phyloP scores from a whole-genome alignment of 306 rosid genomes.

The Cercis canadensis region DNA sequence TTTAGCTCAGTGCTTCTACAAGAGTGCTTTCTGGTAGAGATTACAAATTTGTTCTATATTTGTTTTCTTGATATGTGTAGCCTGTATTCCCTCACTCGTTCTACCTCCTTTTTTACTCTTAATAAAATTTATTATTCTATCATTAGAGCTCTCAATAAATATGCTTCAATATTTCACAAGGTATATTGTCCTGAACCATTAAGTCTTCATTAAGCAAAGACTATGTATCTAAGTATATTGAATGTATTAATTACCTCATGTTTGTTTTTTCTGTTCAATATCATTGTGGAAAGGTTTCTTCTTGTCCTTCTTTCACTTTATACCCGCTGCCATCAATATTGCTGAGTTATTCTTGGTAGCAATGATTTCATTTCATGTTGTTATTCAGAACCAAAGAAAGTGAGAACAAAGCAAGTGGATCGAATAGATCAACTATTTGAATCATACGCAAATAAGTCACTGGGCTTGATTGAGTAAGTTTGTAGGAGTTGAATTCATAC shows the following conservation, averaged over 20 bases:
- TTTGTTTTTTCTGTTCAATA: background rate
- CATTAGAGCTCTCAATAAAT: background rate
- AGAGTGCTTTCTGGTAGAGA: conserved; percentile 2
- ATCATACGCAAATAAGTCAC: conserved; percentile 49
- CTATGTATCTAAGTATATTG: background rate
- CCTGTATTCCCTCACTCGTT: conserved; percentile 5
- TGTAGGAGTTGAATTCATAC: conserved; percentile 22
- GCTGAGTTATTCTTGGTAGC: conserved; percentile 15
- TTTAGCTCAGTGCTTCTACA: background rate
- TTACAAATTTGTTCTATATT: background rate
- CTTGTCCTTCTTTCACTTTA: background rate
- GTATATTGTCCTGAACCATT: conserved; percentile 19
- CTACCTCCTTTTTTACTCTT: background rate
- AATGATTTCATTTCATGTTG: conserved; percentile 28
- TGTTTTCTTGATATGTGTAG: background rate
- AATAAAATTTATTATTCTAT: conserved; percentile 16
- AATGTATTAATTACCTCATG: background rate
- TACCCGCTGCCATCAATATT: conserved; percentile 8
- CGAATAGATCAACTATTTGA: conserved; percentile 52
- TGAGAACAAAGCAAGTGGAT: conserved; percentile 48
- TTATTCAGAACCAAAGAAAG: conserved; percentile 54
- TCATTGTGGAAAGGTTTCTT: background rate
- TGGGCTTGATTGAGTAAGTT: conserved; percentile 70
- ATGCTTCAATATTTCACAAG: conserved; percentile 10
- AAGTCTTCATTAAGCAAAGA: conserved; percentile 11